Conservation (phyloP, 208 protist genomes). For the Vickermania spadyakhi region DNA sequence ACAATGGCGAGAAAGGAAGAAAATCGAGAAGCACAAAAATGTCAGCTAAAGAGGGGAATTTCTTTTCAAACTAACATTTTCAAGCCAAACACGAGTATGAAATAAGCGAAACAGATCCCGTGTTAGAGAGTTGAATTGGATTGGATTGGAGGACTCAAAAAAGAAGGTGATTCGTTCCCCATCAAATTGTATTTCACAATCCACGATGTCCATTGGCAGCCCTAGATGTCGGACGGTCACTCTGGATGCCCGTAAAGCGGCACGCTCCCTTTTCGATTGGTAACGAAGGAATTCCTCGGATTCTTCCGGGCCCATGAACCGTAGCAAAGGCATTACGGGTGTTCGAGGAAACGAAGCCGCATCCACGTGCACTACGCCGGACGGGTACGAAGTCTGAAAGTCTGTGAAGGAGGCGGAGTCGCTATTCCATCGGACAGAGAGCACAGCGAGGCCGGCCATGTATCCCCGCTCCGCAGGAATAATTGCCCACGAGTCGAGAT, state of each 20-base stretch:
- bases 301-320: slow-evolving; percentile 16
- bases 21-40: no score
- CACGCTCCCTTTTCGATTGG: slow-evolving; percentile 50
- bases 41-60: no score
- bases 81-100: slow-evolving; percentile 84
- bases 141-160: slow-evolving; percentile 42
- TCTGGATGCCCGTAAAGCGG: slow-evolving; percentile 57
- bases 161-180: slow-evolving; percentile 87
- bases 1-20: no score
- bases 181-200: slow-evolving; percentile 88
- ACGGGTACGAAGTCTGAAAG: slow-evolving; percentile 2
- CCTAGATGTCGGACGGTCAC: slow-evolving; percentile 28
- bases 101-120: slow-evolving; percentile 75
- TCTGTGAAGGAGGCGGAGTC: not conserved
- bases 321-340: not conserved
- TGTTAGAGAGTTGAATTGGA: slow-evolving; percentile 77
- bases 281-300: slow-evolving; percentile 40
- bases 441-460: slow-evolving; percentile 52
- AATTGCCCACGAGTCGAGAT: slow-evolving; percentile 53
- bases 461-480: slow-evolving; percentile 75
- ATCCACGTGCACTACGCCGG: not conserved
- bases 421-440: slow-evolving; percentile 15
- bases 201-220: slow-evolving; percentile 67
- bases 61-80: slow-evolving; percentile 87
- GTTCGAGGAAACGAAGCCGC: not conserved